Conservation (phyloP, 1,284 basidiomycete genomes). For the Fomitopsis pinicola region DNA sequence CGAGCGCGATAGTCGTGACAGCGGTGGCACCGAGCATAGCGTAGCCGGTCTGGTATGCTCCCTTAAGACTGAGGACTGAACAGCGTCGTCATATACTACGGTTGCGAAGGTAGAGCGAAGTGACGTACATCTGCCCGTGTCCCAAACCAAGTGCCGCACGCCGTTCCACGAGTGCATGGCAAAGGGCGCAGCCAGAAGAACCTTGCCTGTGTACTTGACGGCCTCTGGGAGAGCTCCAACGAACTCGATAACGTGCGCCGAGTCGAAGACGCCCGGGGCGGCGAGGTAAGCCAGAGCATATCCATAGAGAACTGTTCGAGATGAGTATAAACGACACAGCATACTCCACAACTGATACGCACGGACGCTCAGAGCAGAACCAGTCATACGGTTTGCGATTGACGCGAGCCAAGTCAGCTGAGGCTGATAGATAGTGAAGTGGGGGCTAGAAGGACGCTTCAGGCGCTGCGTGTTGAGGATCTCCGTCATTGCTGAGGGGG, state of each 20-base stretch:
- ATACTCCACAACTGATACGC: slow-evolving; percentile 30
- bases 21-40: slow-evolving; percentile 81
- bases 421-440: slow-evolving; percentile 96
- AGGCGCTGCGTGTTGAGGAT: slow-evolving; percentile 88
- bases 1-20: slow-evolving; percentile 58
- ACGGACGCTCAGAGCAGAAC: slow-evolving; percentile 76
- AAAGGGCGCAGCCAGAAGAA: slow-evolving; percentile 78
- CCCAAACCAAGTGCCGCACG: slow-evolving; percentile 90
- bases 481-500: slow-evolving; percentile 52
- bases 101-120: background rate
- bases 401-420: slow-evolving; percentile 89
- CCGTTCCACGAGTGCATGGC: slow-evolving; percentile 93
- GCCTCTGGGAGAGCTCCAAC: slow-evolving; percentile 67
- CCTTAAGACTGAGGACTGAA: slow-evolving; percentile 77
- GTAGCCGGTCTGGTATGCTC: slow-evolving; percentile 78
- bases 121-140: slow-evolving; percentile 81
- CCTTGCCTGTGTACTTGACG: slow-evolving; percentile 74
- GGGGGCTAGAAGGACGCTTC: slow-evolving; percentile 83
- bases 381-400: slow-evolving; percentile 84
- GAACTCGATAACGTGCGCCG: slow-evolving; percentile 72
- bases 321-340: background rate
- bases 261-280: slow-evolving; percentile 78
- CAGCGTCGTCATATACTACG: slow-evolving; percentile 7
- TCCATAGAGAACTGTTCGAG: slow-evolving; percentile 73
- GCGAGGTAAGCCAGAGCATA: slow-evolving; percentile 87